phyloP scores from a whole-genome alignment of 305 asterid genomes.

The Solanum hybrid region DNA sequence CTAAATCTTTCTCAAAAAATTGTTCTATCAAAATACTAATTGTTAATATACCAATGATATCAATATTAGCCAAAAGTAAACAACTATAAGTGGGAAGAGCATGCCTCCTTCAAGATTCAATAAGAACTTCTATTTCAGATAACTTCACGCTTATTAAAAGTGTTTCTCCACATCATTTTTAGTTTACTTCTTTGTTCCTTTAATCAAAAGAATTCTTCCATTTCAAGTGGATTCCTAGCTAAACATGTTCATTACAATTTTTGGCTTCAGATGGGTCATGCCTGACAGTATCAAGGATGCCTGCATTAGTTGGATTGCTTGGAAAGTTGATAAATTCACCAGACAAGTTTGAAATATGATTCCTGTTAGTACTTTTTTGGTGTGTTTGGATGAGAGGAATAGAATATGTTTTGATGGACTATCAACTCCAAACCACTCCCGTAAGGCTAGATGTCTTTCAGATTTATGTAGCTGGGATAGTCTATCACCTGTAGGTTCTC shows the following conservation, averaged over 20 bases:
- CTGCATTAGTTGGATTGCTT: background rate
- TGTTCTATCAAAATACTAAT: background rate
- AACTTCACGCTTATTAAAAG: background rate
- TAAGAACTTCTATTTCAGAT: background rate
- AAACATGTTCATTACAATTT: background rate
- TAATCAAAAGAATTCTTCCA: background rate
- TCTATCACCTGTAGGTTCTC: background rate
- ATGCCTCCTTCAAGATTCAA: background rate
- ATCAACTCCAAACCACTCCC: background rate
- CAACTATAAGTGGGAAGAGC: background rate
- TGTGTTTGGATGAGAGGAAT: background rate
- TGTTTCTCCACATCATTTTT: background rate
- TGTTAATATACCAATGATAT: background rate
- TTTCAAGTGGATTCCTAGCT: background rate
- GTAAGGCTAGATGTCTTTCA: background rate
- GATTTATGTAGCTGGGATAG: background rate
- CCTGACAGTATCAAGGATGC: background rate
- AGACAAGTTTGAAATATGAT: background rate
- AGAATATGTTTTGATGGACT: background rate
- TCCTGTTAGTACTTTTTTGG: background rate
- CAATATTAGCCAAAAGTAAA: background rate
- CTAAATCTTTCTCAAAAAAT: background rate
- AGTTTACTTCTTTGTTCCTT: background rate
- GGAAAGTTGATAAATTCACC: background rate
- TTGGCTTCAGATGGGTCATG: background rate